phyloP scores from a whole-genome alignment of 2,329 filamentous ascomycete genomes.

The Cladosporium sp. region DNA sequence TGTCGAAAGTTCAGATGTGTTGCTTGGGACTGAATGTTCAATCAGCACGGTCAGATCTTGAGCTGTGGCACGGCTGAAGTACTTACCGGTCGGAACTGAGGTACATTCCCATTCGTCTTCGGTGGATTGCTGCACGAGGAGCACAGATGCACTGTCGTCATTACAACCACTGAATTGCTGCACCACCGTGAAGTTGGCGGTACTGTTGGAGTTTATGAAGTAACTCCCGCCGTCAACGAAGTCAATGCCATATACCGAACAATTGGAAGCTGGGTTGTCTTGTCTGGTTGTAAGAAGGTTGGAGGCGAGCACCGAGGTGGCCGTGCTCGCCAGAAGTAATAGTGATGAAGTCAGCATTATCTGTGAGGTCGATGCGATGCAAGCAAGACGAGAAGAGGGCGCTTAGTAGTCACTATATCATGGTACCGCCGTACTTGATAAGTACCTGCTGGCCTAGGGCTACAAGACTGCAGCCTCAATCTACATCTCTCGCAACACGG shows the following conservation, averaged over 20 bases:
- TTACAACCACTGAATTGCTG: constrained; percentile 29
- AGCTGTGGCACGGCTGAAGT: background rate
- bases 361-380: background rate
- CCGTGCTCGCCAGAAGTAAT: background rate
- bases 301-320: background rate
- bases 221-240: constrained; percentile 29
- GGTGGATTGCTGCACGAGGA: constrained; percentile 22
- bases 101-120: constrained; percentile 26
- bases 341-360: background rate
- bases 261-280: constrained; percentile 22
- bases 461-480: background rate
- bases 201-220: constrained; percentile 29
- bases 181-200: constrained; percentile 26
- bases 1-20: constrained; percentile 25
- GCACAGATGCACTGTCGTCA: constrained; percentile 22
- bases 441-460: background rate
- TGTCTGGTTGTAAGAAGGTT: constrained; percentile 6
- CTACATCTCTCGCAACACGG: background rate
- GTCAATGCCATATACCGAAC: constrained; percentile 29
- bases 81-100: constrained; percentile 10
- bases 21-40: constrained; percentile 16
- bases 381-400: background rate
- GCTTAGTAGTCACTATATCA: background rate
- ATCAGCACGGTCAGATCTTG: background rate
- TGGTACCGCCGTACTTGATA: background rate